These are phyloP conservation scores for Umbelopsis sp. DNA, from an alignment of 371 early-diverging fungal genomes.

Conservation along the genomic window DNA sequence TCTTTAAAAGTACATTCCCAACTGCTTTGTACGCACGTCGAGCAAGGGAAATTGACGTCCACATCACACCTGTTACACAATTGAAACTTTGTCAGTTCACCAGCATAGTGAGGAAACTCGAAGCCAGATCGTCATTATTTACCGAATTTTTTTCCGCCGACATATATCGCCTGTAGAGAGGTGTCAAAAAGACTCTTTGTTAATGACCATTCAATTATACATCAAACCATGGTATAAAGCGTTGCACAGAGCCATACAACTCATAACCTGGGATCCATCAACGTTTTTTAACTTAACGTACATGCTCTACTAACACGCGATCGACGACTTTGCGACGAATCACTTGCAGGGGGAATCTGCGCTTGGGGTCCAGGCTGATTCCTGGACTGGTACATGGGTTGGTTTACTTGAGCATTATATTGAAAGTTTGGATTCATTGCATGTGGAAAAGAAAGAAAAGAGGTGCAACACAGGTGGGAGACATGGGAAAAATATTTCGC, in stretches of 20 bases:
- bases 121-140: neutral
- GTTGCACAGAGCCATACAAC: neutral
- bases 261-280: too few species aligned
- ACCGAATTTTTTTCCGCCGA: slow-evolving; percentile 53
- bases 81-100: neutral
- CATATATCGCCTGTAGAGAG: slow-evolving; percentile 45
- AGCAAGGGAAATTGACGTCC: slow-evolving; percentile 37
- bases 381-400: neutral
- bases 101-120: neutral
- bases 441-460: neutral
- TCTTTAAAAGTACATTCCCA: slow-evolving; percentile 53
- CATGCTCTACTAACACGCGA: slow-evolving; percentile 17
- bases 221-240: too few species aligned
- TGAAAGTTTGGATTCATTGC: slow-evolving; percentile 8
- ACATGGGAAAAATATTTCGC: slow-evolving; percentile 16
- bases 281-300: neutral
- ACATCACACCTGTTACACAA: slow-evolving; percentile 43
- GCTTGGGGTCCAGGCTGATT: neutral
- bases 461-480: neutral
- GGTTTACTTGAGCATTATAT: neutral
- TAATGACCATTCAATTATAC: neutral
- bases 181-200: neutral
- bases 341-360: neutral
- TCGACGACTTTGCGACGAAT: neutral
- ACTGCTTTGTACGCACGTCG: slow-evolving; percentile 45